Evolutionary conservation across 495 filamentous ascomycete genomes (phyloP).

Genomic region (Staphylotrichum tortipilum): DNA sequence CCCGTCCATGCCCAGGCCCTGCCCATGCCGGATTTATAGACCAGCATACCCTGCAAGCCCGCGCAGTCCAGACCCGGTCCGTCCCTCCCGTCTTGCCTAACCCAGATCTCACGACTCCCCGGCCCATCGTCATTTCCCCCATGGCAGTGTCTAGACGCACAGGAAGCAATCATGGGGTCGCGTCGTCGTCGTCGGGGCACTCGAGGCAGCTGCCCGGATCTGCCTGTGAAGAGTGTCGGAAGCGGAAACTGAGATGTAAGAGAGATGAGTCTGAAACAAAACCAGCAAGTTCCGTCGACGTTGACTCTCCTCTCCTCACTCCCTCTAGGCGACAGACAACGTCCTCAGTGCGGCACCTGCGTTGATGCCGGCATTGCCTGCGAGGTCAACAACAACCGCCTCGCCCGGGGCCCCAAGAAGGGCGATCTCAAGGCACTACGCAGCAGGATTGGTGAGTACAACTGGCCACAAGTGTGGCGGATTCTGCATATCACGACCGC

Average conservation of each 20-base stretch:
- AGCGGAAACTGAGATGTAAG: conserved; percentile 39
- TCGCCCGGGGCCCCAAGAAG: conserved; percentile 44
- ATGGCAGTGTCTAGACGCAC: conserved; percentile 16
- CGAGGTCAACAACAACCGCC: conserved; percentile 39
- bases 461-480: too few relatives aligned
- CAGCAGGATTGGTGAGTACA: conserved; percentile 38
- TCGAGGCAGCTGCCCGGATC: conserved; percentile 35
- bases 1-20: too few relatives aligned
- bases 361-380: conserved; percentile 41
- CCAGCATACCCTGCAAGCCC: background rate
- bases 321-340: conserved; percentile 37
- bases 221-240: conserved; percentile 43
- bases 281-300: background rate
- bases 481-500: background rate
- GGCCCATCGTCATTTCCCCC: conserved; percentile 2
- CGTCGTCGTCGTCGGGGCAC: too few relatives aligned
- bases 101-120: background rate
- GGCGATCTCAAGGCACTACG: conserved; percentile 44
- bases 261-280: background rate
- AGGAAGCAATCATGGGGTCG: conserved; percentile 9
- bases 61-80: background rate
- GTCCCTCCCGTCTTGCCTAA: conserved; percentile 1
- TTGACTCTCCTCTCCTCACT: too few relatives aligned
- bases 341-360: conserved; percentile 44
- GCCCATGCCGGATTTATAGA: conserved; percentile 3